These are phyloP conservation scores for Paulownia fortunei DNA, from an alignment of 257 asterid species.

Conservation along the genomic window DNA sequence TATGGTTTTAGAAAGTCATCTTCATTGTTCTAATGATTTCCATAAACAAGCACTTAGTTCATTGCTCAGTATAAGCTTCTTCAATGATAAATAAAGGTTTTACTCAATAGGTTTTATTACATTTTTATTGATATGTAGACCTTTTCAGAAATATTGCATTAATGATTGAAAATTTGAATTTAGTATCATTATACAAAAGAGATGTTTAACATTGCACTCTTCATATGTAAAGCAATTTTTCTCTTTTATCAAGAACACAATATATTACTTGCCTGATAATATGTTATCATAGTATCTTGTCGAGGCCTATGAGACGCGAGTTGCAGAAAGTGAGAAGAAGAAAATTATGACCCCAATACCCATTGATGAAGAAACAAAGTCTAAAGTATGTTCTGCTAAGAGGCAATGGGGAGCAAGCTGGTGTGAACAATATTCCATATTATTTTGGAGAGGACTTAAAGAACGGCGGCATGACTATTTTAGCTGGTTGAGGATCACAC, in stretches of 20 bases:
- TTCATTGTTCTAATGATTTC: no score
- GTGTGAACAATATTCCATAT: slow-evolving; percentile 81
- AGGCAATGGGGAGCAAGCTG: slow-evolving; percentile 96
- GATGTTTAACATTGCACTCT: background rate
- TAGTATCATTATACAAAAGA: no score
- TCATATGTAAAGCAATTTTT: background rate
- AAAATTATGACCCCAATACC: slow-evolving; percentile 53
- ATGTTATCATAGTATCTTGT: slow-evolving; percentile 68
- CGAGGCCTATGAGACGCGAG: slow-evolving; percentile 78
- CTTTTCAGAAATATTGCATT: no score
- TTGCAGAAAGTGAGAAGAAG: slow-evolving; percentile 74
- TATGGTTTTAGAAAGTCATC: no score
- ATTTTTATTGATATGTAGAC: no score
- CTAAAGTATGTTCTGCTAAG: slow-evolving; percentile 48
- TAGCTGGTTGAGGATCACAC: slow-evolving; percentile 91
- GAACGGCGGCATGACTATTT: slow-evolving; percentile 90
- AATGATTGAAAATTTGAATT: no score
- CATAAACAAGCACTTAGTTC: no score
- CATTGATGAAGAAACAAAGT: slow-evolving; percentile 65
- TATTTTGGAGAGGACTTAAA: slow-evolving; percentile 79
- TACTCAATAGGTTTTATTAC: no score
- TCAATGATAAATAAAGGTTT: no score
- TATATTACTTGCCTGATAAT: background rate
- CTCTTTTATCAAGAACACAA: background rate
- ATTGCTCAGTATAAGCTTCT: no score